These are phyloP conservation scores for Alternaria sp. DNA, from an alignment of 2,329 filamentous ascomycete species.

Conservation along the genomic window DNA sequence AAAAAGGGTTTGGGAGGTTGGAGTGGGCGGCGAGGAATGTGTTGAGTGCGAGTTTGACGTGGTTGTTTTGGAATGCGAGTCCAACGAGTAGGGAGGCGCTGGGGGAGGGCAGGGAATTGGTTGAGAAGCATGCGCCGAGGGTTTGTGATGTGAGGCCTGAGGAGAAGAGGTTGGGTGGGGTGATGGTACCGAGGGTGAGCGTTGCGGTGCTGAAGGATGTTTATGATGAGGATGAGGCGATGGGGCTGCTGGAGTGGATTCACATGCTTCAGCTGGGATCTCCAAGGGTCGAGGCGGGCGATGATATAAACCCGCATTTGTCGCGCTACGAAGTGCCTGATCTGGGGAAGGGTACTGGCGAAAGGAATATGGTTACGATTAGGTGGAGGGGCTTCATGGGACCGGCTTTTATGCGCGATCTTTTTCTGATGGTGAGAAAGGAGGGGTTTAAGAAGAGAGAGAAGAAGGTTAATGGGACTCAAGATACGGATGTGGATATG, in stretches of 20 bases:
- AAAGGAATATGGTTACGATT: slow-evolving; percentile 42
- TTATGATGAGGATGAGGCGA: slow-evolving; percentile 66
- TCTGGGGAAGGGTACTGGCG: slow-evolving; percentile 21
- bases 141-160: slow-evolving; percentile 31
- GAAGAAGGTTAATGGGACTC: slow-evolving; percentile 9
- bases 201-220: slow-evolving; percentile 39
- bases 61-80: slow-evolving; percentile 76
- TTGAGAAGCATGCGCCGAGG: slow-evolving; percentile 43
- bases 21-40: slow-evolving; percentile 81
- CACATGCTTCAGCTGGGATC: slow-evolving; percentile 70
- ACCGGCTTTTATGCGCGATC: slow-evolving; percentile 37
- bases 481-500: slow-evolving; percentile 14
- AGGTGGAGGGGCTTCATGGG: slow-evolving; percentile 55
- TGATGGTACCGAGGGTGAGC: slow-evolving; percentile 37
- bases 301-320: slow-evolving; percentile 71
- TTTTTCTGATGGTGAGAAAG: slow-evolving; percentile 36
- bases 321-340: slow-evolving; percentile 69
- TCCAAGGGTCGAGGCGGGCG: slow-evolving; percentile 63
- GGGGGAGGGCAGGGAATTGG: slow-evolving; percentile 28
- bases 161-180: slow-evolving; percentile 26
- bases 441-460: slow-evolving; percentile 22
- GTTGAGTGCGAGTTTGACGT: slow-evolving; percentile 69
- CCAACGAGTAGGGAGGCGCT: slow-evolving; percentile 30
- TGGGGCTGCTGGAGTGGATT: slow-evolving; percentile 76
- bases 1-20: slow-evolving; percentile 80